phyloP scores from a whole-genome alignment of 306 rosid species.

The Gastrolobium villosum region DNA sequence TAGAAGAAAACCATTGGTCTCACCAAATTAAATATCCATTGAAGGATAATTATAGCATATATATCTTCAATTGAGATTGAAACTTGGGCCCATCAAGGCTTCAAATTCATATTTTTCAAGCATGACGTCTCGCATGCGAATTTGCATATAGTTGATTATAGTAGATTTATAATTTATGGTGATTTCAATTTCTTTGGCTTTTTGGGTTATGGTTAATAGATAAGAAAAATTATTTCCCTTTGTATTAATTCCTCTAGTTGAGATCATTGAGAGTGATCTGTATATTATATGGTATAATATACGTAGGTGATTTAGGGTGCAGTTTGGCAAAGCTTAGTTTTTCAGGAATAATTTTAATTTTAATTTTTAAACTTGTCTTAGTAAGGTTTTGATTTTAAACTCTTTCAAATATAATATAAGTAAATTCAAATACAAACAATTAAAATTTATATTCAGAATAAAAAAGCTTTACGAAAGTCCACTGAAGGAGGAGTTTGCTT shows the following conservation, averaged over 20 bases:
- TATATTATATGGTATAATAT: no score
- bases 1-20: not conserved
- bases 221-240: not conserved
- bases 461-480: not conserved
- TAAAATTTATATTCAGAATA: not conserved
- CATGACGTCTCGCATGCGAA: not conserved
- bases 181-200: not conserved
- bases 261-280: not conserved
- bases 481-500: not conserved
- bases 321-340: not conserved
- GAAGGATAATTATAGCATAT: no score
- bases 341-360: not conserved
- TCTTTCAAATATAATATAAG: not conserved
- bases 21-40: no score
- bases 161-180: not conserved
- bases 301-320: not conserved
- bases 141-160: not conserved
- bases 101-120: not conserved
- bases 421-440: not conserved
- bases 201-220: not conserved
- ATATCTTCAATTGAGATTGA: not conserved
- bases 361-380: not conserved
- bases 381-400: not conserved
- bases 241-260: not conserved
- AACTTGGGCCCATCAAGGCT: not conserved